These are phyloP conservation scores for Exophiala viscosa DNA, from an alignment of 2,329 filamentous ascomycete genomes.

Conservation along the genomic window DNA sequence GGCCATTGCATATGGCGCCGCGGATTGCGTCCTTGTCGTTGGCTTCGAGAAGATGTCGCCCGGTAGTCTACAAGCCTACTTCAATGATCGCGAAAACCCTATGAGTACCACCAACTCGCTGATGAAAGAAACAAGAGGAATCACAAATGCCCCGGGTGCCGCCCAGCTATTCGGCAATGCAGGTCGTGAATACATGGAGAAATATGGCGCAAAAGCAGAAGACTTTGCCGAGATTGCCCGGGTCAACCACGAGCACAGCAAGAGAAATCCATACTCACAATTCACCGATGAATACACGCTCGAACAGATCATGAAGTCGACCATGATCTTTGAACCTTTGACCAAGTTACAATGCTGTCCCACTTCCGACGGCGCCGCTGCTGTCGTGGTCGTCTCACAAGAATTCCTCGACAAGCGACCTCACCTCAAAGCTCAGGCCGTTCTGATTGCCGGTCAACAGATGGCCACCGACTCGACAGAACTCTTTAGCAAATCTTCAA, in stretches of 20 bases:
- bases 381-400: constrained; percentile 84
- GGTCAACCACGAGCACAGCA: constrained; percentile 87
- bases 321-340: constrained; percentile 78
- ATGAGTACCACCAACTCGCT: constrained; percentile 68
- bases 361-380: constrained; percentile 87
- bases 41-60: constrained; percentile 99
- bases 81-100: constrained; percentile 79
- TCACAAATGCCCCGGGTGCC: constrained; percentile 77
- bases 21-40: constrained; percentile 84
- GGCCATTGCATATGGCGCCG: constrained; percentile 72
- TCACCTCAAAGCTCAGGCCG: constrained; percentile 74
- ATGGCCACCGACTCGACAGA: constrained; percentile 78
- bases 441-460: constrained; percentile 82
- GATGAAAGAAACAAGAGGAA: constrained; percentile 76
- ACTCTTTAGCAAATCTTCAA: constrained; percentile 74
- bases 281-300: constrained; percentile 89
- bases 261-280: constrained; percentile 94
- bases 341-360: constrained; percentile 84
- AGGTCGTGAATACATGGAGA: constrained; percentile 90
- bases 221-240: constrained; percentile 95
- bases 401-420: constrained; percentile 81
- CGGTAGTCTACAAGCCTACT: constrained; percentile 78
- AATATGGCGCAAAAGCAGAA: constrained; percentile 76
- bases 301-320: constrained; percentile 71
- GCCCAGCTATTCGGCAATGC: constrained; percentile 97